Evolutionary conservation across 345 rosid species (phyloP).

Genomic region (Eucalyptus marginata): DNA sequence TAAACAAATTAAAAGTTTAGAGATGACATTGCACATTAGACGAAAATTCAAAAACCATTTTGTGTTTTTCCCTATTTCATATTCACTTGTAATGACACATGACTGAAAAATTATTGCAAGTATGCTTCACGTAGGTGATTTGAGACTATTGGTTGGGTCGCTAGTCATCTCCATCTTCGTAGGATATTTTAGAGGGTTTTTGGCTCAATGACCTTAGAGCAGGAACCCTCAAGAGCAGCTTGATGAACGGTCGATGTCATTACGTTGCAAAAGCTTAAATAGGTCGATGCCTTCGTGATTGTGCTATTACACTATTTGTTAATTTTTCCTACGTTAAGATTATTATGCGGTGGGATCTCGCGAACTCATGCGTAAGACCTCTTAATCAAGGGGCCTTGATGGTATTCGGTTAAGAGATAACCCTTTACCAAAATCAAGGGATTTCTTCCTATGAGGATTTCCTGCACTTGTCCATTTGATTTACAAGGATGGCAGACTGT

Average conservation of each 20-base stretch:
- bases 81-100: background rate
- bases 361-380: background rate
- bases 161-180: background rate
- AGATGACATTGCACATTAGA: no score
- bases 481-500: rapidly evolving
- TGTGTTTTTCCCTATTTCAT: background rate
- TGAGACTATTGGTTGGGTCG: background rate
- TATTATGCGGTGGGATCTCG: background rate
- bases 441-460: background rate
- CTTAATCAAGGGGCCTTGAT: no score
- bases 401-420: no score
- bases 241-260: no score
- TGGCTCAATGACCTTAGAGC: background rate
- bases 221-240: background rate
- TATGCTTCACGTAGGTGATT: background rate
- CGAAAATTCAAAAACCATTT: no score
- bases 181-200: background rate
- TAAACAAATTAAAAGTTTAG: no score
- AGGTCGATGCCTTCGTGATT: background rate
- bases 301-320: background rate
- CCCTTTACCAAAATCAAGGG: background rate
- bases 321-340: background rate
- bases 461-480: rapidly evolving
- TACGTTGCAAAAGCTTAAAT: background rate
- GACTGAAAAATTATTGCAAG: background rate